Conservation (phyloP, 305 asterid species). For the Solanum hybrid region DNA sequence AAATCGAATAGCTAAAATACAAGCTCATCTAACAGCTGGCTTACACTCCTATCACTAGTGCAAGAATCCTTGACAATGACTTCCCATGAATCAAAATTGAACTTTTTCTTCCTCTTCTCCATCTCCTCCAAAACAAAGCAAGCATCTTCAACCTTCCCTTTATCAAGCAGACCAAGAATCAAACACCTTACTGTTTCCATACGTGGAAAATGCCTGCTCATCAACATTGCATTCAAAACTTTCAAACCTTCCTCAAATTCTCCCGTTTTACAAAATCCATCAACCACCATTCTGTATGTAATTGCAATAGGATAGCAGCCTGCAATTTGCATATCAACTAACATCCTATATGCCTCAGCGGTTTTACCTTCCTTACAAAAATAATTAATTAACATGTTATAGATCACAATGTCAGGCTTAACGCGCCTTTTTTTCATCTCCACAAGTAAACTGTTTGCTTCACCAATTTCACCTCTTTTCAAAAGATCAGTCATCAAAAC, state of each 20-base stretch:
- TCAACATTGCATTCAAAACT: slow-evolving; percentile 63
- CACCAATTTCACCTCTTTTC: slow-evolving; percentile 48
- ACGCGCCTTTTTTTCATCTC: slow-evolving; percentile 74
- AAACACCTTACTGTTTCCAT: slow-evolving; percentile 38
- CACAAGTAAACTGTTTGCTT: slow-evolving; percentile 45
- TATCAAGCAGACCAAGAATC: slow-evolving; percentile 41
- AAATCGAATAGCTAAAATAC: not conserved
- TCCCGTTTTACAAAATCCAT: slow-evolving; percentile 50
- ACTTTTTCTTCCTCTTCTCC: slow-evolving; percentile 44
- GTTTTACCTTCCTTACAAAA: slow-evolving; percentile 41
- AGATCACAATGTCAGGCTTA: slow-evolving; percentile 65
- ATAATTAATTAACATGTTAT: slow-evolving; percentile 47
- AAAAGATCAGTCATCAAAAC: slow-evolving; percentile 66
- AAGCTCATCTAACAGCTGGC: slow-evolving; percentile 14
- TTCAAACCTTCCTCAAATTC: slow-evolving; percentile 53
- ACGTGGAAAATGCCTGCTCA: slow-evolving; percentile 50
- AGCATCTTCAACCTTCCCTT: slow-evolving; percentile 45
- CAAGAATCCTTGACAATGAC: slow-evolving; percentile 37
- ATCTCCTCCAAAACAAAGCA: slow-evolving; percentile 69
- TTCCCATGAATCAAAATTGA: slow-evolving; percentile 54
- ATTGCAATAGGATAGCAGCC: slow-evolving; percentile 68
- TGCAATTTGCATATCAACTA: slow-evolving; percentile 66
- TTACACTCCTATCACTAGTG: slow-evolving; percentile 11
- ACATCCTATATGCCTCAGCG: slow-evolving; percentile 53
- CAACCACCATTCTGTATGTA: slow-evolving; percentile 67